A percentile compares a stretch with the other conserved stretches of the same genome.
These are phyloP conservation scores for Neonectria hederae DNA, from an alignment of 2,329 filamentous ascomycete species.

Conservation along the genomic window DNA sequence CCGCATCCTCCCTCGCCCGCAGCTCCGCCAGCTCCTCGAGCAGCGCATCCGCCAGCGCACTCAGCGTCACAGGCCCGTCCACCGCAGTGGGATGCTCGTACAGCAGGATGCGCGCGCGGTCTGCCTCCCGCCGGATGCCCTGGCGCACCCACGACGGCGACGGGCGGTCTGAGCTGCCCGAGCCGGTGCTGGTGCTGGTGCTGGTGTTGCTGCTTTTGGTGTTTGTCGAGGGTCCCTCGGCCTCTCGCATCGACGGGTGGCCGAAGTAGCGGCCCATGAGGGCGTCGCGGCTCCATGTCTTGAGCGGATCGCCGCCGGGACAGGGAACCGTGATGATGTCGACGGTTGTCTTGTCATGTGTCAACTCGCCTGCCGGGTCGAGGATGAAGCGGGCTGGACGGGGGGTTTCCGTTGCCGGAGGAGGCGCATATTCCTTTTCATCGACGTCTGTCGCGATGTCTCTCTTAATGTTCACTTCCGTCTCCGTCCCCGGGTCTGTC, in stretches of 20 bases:
- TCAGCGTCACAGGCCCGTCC: conserved; percentile 52
- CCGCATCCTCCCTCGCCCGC: conserved; percentile 46
- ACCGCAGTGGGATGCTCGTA: conserved; percentile 59
- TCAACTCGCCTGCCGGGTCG: conserved; percentile 48
- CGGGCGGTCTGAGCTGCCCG: conserved; percentile 34
- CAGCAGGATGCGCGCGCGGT: conserved; percentile 59
- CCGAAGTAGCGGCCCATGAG: conserved; percentile 59
- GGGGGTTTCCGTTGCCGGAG: not conserved
- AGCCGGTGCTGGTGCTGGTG: not conserved
- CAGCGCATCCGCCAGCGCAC: conserved; percentile 57
- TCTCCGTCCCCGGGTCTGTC: not conserved
- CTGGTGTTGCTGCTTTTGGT: not conserved
- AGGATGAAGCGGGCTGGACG: conserved; percentile 44
- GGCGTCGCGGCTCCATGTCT: conserved; percentile 63
- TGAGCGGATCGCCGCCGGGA: conserved; percentile 61
- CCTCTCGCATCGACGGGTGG: conserved; percentile 52
- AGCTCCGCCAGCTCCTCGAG: conserved; percentile 54
- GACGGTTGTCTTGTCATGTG: conserved; percentile 62
- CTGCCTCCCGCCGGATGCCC: conserved; percentile 59
- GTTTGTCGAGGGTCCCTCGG: conserved; percentile 38
- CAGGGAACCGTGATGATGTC: conserved; percentile 65
- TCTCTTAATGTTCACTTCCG: not conserved
- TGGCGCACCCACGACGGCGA: conserved; percentile 62
- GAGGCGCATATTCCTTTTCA: conserved; percentile 11
- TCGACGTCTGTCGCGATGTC: not conserved